Base-by-base conservation (phyloP, 495 filamentous ascomycete genomes). In the Xylaria nigripes region DNA sequence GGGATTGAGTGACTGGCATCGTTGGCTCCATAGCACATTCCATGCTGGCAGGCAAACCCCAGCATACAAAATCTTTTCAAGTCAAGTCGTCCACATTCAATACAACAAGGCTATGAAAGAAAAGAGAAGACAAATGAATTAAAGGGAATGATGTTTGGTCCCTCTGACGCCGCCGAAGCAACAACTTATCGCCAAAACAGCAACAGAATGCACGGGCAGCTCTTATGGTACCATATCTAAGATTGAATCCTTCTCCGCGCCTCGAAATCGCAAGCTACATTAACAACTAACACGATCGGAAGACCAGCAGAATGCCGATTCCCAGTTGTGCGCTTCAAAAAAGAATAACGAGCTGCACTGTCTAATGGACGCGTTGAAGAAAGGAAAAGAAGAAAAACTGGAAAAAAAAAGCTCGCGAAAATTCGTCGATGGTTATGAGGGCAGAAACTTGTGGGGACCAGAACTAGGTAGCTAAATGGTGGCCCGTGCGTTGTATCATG, bases 131-230 rank as follows among this genome's bases (percentile, higher is more conserved):
- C 29, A 0, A 48, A n/a, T 21, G 5, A 24, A 32, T 23, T 24
- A 5, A 45, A 29, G 48, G 1, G 46, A 51, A 41, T 36, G 56
- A 73, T 92, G 86, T 92, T 56, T 70, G 86, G 80, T 81, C 74
- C 86, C 85, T 91, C 87, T 91, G 87, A 93, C 87, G 81, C 88
- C 81, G 86, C 82, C 86, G 82, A 81, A 80, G 84, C 84, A 87
- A 89, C 74, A 58, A 74, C 70, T 62, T 59, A 52, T 58, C 59
- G 50, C 64, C 61, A 61, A 55, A 32, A 64, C 60, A 58, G 58
- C 56, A 57, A 56, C 51, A 64, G 58, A 83, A 79, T 86, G 77
- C 86, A 75, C 79, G 85, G 86, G 81, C 87, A 86, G 87, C 82
- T 93, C 87, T 91, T 90, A 93, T 89, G 83, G 85, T 74, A 81